Base-by-base conservation (phyloP, 225 moss, liverwort and hornwort genomes). In the Bryum argenteum region DNA sequence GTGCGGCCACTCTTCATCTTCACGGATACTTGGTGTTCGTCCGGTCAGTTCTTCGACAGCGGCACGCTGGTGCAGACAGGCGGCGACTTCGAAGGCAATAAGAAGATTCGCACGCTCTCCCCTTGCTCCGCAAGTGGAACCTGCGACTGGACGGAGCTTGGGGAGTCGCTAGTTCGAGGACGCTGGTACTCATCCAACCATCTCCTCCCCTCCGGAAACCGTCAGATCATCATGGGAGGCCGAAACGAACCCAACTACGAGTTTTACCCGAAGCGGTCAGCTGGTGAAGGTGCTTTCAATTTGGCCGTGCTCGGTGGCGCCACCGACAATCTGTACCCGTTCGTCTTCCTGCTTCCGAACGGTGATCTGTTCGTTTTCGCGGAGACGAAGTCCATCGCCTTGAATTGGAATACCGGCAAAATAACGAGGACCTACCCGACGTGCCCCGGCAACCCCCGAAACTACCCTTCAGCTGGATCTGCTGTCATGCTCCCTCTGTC, bases 391-490 rank as follows among this genome's bases (percentile, higher is more conserved):
- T 73, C 77, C 9, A 16, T 78, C 8, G 55, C 57, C 1, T 13
- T 82, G 2, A 80, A 83, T 57, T 78, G 67, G 71, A 59, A 69
- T 16, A 66, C 80, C 0, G 69, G 72, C 23, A 79, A 21, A 10
- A 56, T 83, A 6, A 42, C 63, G 3, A 43, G 73, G 7, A 55
- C 37, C 1, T 83, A 59, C 47, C 80, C 82, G 4, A 37, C 15
- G 14, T 63, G 78, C 20, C 80, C 83, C 1, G 62, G 48, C 1
- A 70, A 62, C 39, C 80, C 80, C 2, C 78, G 86, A 2, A 86
- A 83, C 66, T 86, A 83, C 40, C 83, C 77, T 0, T 83, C 86
- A 4, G 86, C 75, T 0, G 83, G 83, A 11, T 75, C 77, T 26
- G 77, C 86, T 1, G 83, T 65, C 0, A 63, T 86, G 80, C 74